phyloP scores from a whole-genome alignment of 352 stramenopile genomes.

The Phytophthora citricola region DNA sequence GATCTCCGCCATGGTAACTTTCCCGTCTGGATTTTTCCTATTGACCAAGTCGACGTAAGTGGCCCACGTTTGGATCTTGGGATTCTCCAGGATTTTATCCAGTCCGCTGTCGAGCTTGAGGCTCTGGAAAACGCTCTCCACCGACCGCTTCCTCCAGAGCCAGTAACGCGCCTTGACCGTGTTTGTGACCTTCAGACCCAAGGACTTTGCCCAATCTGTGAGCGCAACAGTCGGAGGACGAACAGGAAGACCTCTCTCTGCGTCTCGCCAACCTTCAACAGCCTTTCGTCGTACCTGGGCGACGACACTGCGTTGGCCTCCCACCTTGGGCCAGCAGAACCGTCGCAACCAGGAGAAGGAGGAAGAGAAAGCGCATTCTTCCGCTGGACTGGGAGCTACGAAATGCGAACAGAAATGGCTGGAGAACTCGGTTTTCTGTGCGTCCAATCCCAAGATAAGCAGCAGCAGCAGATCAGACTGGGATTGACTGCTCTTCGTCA shows the following conservation, averaged over 20 bases:
- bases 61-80: constrained; percentile 6
- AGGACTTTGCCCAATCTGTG: constrained; percentile 1
- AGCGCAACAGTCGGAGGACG: not conserved
- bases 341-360: too few species aligned
- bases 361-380: too few species aligned
- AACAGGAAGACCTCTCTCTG: not conserved
- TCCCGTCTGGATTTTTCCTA: constrained; percentile 11
- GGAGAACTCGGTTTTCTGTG: too few species aligned
- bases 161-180: constrained; percentile 9
- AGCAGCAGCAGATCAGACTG: too few species aligned
- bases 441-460: too few species aligned
- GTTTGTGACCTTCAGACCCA: constrained; percentile 6
- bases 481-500: too few species aligned
- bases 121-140: constrained; percentile 9
- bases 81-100: constrained; percentile 5
- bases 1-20: constrained; percentile 4
- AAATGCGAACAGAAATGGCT: too few species aligned
- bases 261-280: too few species aligned
- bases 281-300: not conserved
- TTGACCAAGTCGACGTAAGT: constrained; percentile 19
- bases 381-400: too few species aligned
- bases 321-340: too few species aligned
- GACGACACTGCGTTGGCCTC: too few species aligned
- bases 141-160: constrained; percentile 6
- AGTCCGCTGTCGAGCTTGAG: constrained; percentile 13